phyloP scores from a whole-genome alignment of 345 rosid species.

The Excoecaria cochinchinensis region DNA sequence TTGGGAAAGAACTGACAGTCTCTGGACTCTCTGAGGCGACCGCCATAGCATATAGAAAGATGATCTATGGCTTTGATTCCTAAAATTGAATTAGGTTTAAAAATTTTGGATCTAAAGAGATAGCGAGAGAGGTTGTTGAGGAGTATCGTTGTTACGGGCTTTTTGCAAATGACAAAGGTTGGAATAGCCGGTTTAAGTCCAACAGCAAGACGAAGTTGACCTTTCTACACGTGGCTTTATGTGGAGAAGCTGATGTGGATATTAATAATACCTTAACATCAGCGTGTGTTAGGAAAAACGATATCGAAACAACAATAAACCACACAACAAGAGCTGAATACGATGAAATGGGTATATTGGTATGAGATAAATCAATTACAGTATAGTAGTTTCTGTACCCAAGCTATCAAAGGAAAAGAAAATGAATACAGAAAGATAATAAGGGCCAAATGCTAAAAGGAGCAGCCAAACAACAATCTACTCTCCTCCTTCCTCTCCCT shows the following conservation, averaged over 20 bases:
- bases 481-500: too few species aligned
- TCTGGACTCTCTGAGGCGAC: constrained; percentile 38
- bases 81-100: not conserved
- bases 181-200: constrained; percentile 6
- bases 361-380: too few species aligned
- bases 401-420: too few species aligned
- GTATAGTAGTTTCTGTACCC: too few species aligned
- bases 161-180: not conserved
- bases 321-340: too few species aligned
- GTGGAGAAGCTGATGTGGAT: not conserved
- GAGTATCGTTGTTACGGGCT: not conserved
- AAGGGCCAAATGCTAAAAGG: too few species aligned
- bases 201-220: constrained; percentile 24
- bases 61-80: not conserved
- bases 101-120: not conserved
- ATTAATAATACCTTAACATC: too few species aligned
- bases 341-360: too few species aligned
- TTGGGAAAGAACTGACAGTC: constrained; percentile 30
- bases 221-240: constrained; percentile 21
- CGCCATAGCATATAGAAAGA: constrained; percentile 40
- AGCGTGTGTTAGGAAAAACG: too few species aligned
- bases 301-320: too few species aligned
- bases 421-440: too few species aligned
- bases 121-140: not conserved
- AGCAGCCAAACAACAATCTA: too few species aligned